These are phyloP conservation scores for Hirsutella rhossiliensis DNA, from an alignment of 2,329 filamentous ascomycete species.

Conservation along the genomic window DNA sequence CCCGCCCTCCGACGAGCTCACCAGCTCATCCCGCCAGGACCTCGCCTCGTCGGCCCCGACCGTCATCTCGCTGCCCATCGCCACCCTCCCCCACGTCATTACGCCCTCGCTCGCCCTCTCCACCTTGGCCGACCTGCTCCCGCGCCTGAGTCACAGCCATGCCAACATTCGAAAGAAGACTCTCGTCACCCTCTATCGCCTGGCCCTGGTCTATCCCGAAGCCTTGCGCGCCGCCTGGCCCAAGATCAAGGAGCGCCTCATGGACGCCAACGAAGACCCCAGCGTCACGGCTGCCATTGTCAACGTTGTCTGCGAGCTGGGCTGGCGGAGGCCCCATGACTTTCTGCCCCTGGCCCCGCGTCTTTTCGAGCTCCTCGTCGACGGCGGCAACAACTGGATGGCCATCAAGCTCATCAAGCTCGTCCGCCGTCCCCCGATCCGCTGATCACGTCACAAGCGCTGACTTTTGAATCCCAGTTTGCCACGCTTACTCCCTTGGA, in stretches of 20 bases:
- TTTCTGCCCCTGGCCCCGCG: constrained; percentile 86
- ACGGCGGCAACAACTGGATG: constrained; percentile 98
- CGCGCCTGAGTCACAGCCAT: constrained; percentile 76
- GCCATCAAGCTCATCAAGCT: constrained; percentile 98
- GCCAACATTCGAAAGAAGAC: constrained; percentile 88
- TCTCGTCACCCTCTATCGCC: constrained; percentile 82
- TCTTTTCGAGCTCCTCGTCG: constrained; percentile 83
- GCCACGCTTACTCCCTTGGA: constrained; percentile 88
- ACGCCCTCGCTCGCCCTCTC: constrained; percentile 87
- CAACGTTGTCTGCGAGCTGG: constrained; percentile 92
- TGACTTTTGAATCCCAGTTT: constrained; percentile 46
- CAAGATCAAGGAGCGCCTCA: constrained; percentile 87
- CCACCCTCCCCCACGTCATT: constrained; percentile 87
- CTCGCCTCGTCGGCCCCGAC: constrained; percentile 59
- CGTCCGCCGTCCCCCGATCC: constrained; percentile 31
- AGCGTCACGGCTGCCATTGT: constrained; percentile 93
- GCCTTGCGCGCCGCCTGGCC: constrained; percentile 88
- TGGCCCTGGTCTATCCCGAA: constrained; percentile 94
- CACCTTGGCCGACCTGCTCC: constrained; percentile 73
- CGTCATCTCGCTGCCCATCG: constrained; percentile 74
- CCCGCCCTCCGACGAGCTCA: not conserved
- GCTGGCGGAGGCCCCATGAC: constrained; percentile 86
- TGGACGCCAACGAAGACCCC: constrained; percentile 80
- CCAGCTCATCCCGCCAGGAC: constrained; percentile 32
- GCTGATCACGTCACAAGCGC: not conserved